phyloP scores from a whole-genome alignment of 2,329 filamentous ascomycete species.

The Botryotinia calthae region DNA sequence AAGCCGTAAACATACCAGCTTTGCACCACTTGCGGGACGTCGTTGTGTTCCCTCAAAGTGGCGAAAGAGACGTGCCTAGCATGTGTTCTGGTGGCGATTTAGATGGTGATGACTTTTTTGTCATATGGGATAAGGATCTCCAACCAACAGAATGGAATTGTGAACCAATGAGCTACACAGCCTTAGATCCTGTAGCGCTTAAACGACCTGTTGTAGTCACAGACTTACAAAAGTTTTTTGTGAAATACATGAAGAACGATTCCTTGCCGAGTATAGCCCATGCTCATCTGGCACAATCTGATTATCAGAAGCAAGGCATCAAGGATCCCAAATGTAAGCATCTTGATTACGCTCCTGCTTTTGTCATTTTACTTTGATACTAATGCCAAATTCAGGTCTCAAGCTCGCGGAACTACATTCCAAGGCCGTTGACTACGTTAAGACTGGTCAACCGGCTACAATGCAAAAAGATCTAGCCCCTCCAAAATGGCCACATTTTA shows the following conservation, averaged over 20 bases:
- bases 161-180: constrained; percentile 73
- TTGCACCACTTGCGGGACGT: constrained; percentile 79
- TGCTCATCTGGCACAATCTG: constrained; percentile 76
- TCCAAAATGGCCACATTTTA: constrained; percentile 76
- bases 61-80: constrained; percentile 79
- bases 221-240: constrained; percentile 82
- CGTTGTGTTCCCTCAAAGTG: constrained; percentile 80
- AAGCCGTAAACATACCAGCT: constrained; percentile 71
- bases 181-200: constrained; percentile 54
- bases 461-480: constrained; percentile 62
- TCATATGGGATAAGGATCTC: constrained; percentile 82
- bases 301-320: constrained; percentile 59
- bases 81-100: constrained; percentile 97
- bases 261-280: constrained; percentile 75
- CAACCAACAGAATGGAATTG: constrained; percentile 69
- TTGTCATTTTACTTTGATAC: constrained; percentile 1
- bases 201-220: constrained; percentile 63
- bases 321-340: constrained; percentile 64
- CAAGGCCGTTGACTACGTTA: constrained; percentile 88
- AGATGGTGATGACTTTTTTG: constrained; percentile 92
- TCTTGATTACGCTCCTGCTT: neutral
- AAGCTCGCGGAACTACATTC: constrained; percentile 80
- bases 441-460: constrained; percentile 75
- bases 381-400: constrained; percentile 48
- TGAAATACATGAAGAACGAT: constrained; percentile 90